Base-by-base conservation (phyloP, 805 yeast genomes). In the Saccharomycopsis amapae region DNA sequence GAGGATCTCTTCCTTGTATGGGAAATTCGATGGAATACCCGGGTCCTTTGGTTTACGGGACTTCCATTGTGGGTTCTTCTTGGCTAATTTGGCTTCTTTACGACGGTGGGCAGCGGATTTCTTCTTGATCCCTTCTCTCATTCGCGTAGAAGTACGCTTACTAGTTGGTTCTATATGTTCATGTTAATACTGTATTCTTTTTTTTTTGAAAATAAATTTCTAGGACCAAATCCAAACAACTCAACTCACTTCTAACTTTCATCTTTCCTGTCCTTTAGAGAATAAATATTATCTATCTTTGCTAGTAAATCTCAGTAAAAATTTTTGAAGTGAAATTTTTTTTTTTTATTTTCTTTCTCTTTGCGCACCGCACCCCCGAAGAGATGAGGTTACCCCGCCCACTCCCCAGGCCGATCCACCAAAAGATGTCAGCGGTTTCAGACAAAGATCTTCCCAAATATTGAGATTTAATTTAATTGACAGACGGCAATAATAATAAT, bases 41-140 rank as follows among this genome's bases (percentile, higher is more conserved):
- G 90, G 89, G 62, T 89, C 97, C 66, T 86, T 90, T 58, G 77
- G 78, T 47, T 67, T 66, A 58, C 80, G 79, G 15, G 96, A 85
- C 62, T 77, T 87, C 98, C 98, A 93, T 13, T 97, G 93, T 3
- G 78, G 78, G 63, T 90, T 97, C 61, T 78, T 88, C 73, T 93
- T 93, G 17, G 95, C 75, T 22, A 62, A 54, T 67, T 93, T 93
- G 57, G 73, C 76, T 62, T 85, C 83, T 62, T 93, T 93, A 65
- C 94, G 79, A 53, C 82, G 75, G 57, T 89, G 90, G 5, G 97
- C 96, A 35, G 90, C 76, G 2, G 95, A 89, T 67, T 93, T 93
- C 77, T 88, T 93, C 71, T 86, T 84, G 62, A 93, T 88, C 53
- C 98, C 98, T 64, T 89, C 96, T 60, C 88, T 79, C 85, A 89